Percentiles rank a stretch among this genome's conserved stretches.
Conservation (phyloP, 1,284 basidiomycete species). For the Heterobasidion irregulare region DNA sequence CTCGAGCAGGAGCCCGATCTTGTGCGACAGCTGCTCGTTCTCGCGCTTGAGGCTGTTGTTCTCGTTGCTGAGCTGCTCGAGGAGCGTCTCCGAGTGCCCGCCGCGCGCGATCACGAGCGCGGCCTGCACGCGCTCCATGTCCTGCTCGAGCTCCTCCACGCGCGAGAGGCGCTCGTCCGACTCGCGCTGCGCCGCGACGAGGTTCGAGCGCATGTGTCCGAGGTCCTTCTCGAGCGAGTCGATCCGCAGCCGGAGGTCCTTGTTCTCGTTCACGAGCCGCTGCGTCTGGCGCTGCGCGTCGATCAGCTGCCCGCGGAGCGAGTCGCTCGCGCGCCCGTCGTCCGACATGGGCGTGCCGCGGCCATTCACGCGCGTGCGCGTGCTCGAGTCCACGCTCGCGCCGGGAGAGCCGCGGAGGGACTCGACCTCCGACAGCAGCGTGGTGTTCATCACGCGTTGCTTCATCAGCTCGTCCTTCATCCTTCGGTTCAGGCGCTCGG, state of each 20-base stretch:
- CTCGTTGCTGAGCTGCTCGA: conserved; percentile 73
- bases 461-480: conserved; percentile 94
- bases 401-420: conserved; percentile 38
- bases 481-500: conserved; percentile 96
- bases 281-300: conserved; percentile 70
- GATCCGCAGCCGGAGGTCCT: conserved; percentile 69
- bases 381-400: conserved; percentile 45
- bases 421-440: conserved; percentile 79
- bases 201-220: conserved; percentile 62
- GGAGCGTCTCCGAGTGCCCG: conserved; percentile 57
- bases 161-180: conserved; percentile 70
- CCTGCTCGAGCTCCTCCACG: conserved; percentile 72
- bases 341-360: conserved; percentile 73
- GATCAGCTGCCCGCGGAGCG: conserved; percentile 56
- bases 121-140: conserved; percentile 71
- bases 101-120: conserved; percentile 72
- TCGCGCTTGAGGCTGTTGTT: conserved; percentile 72
- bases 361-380: conserved; percentile 64
- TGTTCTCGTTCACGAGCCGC: conserved; percentile 62
- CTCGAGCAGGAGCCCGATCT: conserved; percentile 79
- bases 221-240: conserved; percentile 71
- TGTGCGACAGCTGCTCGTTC: conserved; percentile 79
- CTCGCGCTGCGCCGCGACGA: conserved; percentile 65
- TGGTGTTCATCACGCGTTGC: conserved; percentile 75
- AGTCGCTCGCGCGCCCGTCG: conserved; percentile 45